phyloP scores from a whole-genome alignment of 2,329 filamentous ascomycete genomes.

The Bertia moriformis region DNA sequence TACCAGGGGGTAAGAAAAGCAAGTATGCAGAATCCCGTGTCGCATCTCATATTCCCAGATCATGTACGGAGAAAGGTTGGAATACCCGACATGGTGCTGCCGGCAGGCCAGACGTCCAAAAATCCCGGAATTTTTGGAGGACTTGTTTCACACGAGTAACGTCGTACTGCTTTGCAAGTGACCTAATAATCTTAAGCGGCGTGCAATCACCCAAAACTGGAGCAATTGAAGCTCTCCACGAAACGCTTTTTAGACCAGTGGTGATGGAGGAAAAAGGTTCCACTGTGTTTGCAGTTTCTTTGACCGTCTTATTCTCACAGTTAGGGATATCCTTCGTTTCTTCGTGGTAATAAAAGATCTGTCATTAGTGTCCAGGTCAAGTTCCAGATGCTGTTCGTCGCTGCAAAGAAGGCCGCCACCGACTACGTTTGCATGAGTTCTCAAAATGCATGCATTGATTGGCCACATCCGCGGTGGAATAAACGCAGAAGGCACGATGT shows the following conservation, averaged over 20 bases:
- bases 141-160: neutral
- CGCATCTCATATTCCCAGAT: neutral
- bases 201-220: no score
- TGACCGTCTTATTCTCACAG: no score
- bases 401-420: neutral
- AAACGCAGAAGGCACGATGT: neutral
- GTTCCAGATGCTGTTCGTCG: no score
- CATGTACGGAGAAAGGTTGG: neutral
- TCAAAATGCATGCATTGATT: no score
- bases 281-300: no score
- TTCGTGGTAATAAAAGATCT: no score
- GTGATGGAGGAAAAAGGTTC: no score
- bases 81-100: neutral
- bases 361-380: no score
- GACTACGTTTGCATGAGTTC: neutral
- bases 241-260: no score
- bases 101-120: neutral
- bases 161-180: neutral
- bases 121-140: neutral
- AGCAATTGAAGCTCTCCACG: neutral
- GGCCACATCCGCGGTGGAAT: neutral
- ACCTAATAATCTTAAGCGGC: no score
- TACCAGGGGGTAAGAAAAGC: no score
- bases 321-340: no score
- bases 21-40: neutral